phyloP scores from a whole-genome alignment of 495 filamentous ascomycete species.

The Platismatia glauca region DNA sequence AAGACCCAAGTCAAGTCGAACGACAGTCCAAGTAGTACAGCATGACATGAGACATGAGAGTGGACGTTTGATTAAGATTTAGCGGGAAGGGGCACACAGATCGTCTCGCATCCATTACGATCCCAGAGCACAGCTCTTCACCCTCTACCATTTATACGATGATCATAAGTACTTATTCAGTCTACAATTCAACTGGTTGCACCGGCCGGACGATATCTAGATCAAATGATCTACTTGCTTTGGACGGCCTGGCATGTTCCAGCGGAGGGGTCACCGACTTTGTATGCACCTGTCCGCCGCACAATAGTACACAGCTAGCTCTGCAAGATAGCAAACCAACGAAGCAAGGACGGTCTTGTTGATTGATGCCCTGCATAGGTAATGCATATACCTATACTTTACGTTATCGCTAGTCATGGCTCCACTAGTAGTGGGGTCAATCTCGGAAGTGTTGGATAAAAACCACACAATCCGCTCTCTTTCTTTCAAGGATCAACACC shows the following conservation, averaged over 20 bases:
- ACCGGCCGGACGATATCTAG: not conserved
- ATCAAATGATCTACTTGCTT: not conserved
- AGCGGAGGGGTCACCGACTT: not conserved
- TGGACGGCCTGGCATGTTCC: not conserved
- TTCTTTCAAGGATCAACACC: not conserved
- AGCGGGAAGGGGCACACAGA: not conserved
- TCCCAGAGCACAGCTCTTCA: not conserved
- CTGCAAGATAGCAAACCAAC: not conserved
- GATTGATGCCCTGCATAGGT: not conserved
- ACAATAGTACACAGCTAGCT: not conserved
- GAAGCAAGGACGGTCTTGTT: not conserved
- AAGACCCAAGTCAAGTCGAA: too few relatives aligned
- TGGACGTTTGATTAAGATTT: not conserved
- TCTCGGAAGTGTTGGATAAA: not conserved
- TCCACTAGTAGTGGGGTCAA: not conserved
- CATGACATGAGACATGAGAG: not conserved
- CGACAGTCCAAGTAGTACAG: not conserved
- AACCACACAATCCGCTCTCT: not conserved
- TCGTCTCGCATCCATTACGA: not conserved
- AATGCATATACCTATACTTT: not conserved
- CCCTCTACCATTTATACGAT: not conserved
- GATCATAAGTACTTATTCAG: not conserved
- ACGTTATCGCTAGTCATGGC: not conserved
- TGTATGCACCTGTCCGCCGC: not conserved
- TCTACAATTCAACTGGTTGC: not conserved